Evolutionary conservation across 129 eudicot species (phyloP), one percentile per base, ranked within the genome.

Genomic region (Silybum marianum): DNA sequence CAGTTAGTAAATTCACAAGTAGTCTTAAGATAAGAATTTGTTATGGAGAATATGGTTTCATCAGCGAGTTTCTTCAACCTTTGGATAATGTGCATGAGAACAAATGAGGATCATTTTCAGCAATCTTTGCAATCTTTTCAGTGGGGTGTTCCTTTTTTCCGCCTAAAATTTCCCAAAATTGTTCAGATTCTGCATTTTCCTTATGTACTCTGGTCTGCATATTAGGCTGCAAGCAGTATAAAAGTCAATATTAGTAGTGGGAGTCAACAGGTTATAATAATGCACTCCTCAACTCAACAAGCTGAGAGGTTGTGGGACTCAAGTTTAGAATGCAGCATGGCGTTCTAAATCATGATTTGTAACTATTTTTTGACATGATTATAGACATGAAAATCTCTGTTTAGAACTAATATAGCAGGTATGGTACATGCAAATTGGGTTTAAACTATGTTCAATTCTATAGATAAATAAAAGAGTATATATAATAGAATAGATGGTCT

Each of bases 131-230:
- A 74, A 92, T 83, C 80, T 94, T 92, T 82, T 94, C 81, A 84
- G 88, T 78, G 1, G 88, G 63, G 39, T 92, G 83, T 85, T 92
- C 93, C 23, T 84, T 30, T 86, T 90, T 90, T 65, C 85, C 96
- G 25, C 98, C 97, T 72, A 94, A 80, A 77, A 94, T 83, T 34
- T 92, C 97, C 98, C 98, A 94, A 83, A 94, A 94, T 69, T 90
- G 92, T 26, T 92, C 97, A 6, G 87, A 84, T 85, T 94, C 98
- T 26, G 91, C 54, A 9, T 97, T 96, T 89, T 94, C 97, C 65
- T 92, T 94, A 72, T 80, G 97, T 60, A 78, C 67, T 83, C 73
- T 88, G 70, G 89, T 86, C 76, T 90, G 98, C 87, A 87, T 72
- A 76, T 92, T 77, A 68, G 98, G 98, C 98, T 94, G 92, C 90